phyloP scores from a whole-genome alignment of 23 red algal species.

The Chondrus crispus region DNA sequence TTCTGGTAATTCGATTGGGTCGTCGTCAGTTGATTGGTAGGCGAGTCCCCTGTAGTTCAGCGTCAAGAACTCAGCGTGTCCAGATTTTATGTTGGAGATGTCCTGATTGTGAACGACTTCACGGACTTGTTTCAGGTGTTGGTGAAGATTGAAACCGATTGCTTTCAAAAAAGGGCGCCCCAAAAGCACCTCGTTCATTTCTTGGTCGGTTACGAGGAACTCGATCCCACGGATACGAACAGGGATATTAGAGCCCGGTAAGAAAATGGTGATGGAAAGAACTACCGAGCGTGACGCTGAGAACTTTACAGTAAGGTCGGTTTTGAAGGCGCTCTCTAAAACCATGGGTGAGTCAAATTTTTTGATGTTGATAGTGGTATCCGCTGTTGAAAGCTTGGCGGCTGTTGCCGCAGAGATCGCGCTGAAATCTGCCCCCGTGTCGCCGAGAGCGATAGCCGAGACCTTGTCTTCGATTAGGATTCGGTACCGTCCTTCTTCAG shows the following conservation, averaged over 20 bases:
- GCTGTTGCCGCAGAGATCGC: not conserved
- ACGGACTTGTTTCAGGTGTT: not conserved
- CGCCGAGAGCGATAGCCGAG: not conserved
- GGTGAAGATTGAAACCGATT: not conserved
- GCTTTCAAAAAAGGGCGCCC: not conserved
- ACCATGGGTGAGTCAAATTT: too few species aligned
- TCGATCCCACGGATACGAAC: not conserved
- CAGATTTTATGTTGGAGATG: not conserved
- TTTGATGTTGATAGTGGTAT: too few species aligned
- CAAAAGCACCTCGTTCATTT: not conserved
- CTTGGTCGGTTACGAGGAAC: not conserved
- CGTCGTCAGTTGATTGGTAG: not conserved
- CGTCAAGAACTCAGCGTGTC: too few species aligned
- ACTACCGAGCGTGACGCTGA: too few species aligned
- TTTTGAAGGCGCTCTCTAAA: too few species aligned
- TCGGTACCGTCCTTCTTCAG: not conserved
- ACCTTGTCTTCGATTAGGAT: not conserved
- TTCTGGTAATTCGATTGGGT: not conserved
- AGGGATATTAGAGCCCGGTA: not conserved
- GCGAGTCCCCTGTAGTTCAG: conserved; percentile 9
- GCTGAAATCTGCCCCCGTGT: not conserved
- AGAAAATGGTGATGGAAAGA: not conserved
- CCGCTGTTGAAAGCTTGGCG: too few species aligned
- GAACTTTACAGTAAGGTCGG: too few species aligned
- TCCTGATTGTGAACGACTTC: not conserved